Conservation (phyloP, 306 rosid genomes). For the Trifolium pratense region DNA sequence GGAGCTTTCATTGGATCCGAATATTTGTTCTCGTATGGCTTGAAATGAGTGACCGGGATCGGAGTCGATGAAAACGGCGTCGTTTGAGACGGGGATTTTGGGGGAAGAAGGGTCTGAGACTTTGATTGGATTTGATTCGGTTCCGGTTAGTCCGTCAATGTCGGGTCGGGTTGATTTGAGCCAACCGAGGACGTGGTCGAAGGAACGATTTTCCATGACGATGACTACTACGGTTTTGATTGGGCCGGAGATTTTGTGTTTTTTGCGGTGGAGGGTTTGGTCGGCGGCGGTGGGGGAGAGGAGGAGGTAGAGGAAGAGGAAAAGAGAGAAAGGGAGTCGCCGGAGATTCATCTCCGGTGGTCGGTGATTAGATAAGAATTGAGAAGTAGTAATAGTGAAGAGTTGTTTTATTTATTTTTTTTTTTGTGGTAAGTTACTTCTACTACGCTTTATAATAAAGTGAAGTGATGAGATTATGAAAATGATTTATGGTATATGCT, state of each 20-base stretch:
- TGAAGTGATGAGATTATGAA: no score
- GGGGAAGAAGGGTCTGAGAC: slow-evolving; percentile 52
- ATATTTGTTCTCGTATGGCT: slow-evolving; percentile 85
- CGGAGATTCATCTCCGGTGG: slow-evolving; percentile 65
- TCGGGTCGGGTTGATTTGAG: slow-evolving; percentile 77
- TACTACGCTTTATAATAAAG: neutral
- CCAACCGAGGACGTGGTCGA: slow-evolving; percentile 91
- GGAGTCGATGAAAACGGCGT: slow-evolving; percentile 68
- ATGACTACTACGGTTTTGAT: slow-evolving; percentile 79
- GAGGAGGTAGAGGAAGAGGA: slow-evolving; percentile 53
- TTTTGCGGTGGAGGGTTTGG: slow-evolving; percentile 30
- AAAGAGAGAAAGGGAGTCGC: slow-evolving; percentile 31
- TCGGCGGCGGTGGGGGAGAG: slow-evolving; percentile 27
- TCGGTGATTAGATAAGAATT: slow-evolving; percentile 1
- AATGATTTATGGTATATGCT: slow-evolving; percentile 25
- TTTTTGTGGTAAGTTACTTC: slow-evolving; percentile 6
- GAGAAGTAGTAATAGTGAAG: neutral
- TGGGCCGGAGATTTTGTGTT: slow-evolving; percentile 68
- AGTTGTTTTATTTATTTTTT: no score
- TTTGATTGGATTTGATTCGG: slow-evolving; percentile 64
- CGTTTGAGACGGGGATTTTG: slow-evolving; percentile 54
- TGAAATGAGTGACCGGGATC: slow-evolving; percentile 95
- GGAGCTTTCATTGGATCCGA: slow-evolving; percentile 66
- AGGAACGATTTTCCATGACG: slow-evolving; percentile 95
- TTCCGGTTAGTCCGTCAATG: slow-evolving; percentile 76